phyloP scores from a whole-genome alignment of 441 rosid genomes.

The Populus tomentosa region DNA sequence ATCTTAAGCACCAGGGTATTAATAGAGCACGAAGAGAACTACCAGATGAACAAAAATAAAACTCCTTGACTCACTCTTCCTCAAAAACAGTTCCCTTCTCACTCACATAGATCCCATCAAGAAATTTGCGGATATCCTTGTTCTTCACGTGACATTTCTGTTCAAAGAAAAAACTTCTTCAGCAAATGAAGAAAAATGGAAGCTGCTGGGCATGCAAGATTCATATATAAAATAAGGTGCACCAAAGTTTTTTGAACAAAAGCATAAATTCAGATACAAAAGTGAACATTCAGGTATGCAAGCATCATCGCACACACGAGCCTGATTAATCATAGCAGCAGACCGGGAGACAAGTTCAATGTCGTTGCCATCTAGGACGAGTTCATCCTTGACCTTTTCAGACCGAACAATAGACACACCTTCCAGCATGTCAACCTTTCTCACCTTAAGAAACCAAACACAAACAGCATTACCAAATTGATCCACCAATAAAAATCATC shows the following conservation, averaged over 20 bases:
- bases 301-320: not conserved
- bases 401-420: conserved; percentile 72
- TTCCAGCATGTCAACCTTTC: conserved; percentile 86
- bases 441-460: conserved; percentile 40
- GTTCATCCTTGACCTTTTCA: conserved; percentile 86
- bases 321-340: conserved; percentile 83
- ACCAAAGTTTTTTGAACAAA: too few species aligned
- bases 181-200: not conserved
- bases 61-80: conserved; percentile 33
- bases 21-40: not conserved
- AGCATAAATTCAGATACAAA: too few species aligned
- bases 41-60: not conserved
- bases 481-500: not conserved
- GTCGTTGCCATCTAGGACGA: conserved; percentile 62
- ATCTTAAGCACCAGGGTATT: not conserved
- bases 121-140: conserved; percentile 81
- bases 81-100: conserved; percentile 56
- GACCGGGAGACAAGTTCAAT: conserved; percentile 78
- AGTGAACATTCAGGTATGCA: too few species aligned
- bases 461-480: not conserved
- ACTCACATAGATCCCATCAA: conserved; percentile 70
- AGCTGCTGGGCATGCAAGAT: not conserved
- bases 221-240: not conserved
- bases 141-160: conserved; percentile 96
- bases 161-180: not conserved